Evolutionary conservation across 495 filamentous ascomycete genomes (phyloP), one percentile per base, ranked within the genome.

Genomic region (Aspergillus hancockii): DNA sequence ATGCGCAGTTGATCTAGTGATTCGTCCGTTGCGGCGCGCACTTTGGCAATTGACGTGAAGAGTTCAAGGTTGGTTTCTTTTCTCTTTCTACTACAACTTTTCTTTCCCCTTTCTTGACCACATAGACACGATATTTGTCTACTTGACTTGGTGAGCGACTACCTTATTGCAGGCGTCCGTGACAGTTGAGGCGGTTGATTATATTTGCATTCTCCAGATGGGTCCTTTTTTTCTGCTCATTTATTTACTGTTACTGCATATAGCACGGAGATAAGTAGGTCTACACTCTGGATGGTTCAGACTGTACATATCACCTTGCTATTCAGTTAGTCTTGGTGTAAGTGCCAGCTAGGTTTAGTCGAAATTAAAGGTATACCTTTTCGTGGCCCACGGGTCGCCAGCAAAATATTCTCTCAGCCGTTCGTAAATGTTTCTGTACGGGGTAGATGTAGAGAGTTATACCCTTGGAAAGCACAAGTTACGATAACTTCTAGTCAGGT

Each of bases 61-160:
- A 68, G 67, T 67, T 63, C 60, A 71, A 78, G 75, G 75, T 78
- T 71, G 69, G 75, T 78, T 71, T 59, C 52, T 67, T 63, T 67
- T 57, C 45, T 63, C 58, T 55, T 62, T 58, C 62, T 67, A 57
- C 57, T 66, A 31, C 62, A 71, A 47, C 30, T 53, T n/a, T 32
- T 47, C n/a, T 47, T 41, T 53, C 36, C n/a, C 14, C 43, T 36
- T 31, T 74, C 67, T 56, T 70, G 64, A 32, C 32, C n/a, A 53
- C 19, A 36, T 25, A 43, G 25, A 45, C 45, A 12, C 23, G 25
- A 25, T 62, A 40, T 28, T 59, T 59, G 36, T 47, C 46, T 55
- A 21, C 30, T 59, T 28, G 65, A 54, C 30, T 57, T 31, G 10
- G 8, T 51, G 30, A 43, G 21, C 49, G 50, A 53, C 53, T 58